phyloP scores from a whole-genome alignment of 306 rosid genomes.

The Neltuma alba region DNA sequence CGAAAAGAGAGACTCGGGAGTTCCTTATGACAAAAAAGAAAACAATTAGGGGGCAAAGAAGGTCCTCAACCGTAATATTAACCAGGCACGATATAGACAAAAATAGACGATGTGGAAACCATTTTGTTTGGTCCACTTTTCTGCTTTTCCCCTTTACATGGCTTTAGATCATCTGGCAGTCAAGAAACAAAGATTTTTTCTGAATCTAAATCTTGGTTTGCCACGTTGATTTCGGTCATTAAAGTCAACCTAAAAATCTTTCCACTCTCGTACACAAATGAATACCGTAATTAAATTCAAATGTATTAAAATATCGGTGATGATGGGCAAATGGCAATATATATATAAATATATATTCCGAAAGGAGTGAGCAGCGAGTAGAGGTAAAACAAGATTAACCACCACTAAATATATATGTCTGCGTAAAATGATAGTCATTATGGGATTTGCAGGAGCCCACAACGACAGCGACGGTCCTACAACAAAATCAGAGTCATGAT shows the following conservation, averaged over 20 bases:
- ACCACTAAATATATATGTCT: too few relatives aligned
- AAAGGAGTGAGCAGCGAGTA: too few relatives aligned
- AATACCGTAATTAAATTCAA: too few relatives aligned
- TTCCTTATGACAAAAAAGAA: not conserved
- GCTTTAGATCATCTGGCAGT: not conserved
- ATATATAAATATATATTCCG: too few relatives aligned
- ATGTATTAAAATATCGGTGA: too few relatives aligned
- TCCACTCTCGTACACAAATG: not conserved
- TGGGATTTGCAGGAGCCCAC: conserved; percentile 40
- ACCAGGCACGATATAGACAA: not conserved
- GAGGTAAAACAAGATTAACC: too few relatives aligned
- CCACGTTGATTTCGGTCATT: not conserved
- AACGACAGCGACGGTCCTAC: not conserved
- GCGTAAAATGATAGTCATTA: not conserved
- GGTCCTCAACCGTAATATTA: not conserved
- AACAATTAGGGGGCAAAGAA: not conserved
- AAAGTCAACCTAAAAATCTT: not conserved
- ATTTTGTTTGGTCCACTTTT: not conserved
- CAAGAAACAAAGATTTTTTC: not conserved
- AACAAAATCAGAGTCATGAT: not conserved
- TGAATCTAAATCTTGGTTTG: not conserved
- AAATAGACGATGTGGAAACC: not conserved
- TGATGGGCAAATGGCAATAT: too few relatives aligned
- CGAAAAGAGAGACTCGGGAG: not conserved
- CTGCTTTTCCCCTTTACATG: not conserved